A percentile compares a stretch with the other conserved stretches of the same genome.
phyloP scores from a whole-genome alignment of 2,329 filamentous ascomycete species.

The Colletotrichum gloeosporioides region DNA sequence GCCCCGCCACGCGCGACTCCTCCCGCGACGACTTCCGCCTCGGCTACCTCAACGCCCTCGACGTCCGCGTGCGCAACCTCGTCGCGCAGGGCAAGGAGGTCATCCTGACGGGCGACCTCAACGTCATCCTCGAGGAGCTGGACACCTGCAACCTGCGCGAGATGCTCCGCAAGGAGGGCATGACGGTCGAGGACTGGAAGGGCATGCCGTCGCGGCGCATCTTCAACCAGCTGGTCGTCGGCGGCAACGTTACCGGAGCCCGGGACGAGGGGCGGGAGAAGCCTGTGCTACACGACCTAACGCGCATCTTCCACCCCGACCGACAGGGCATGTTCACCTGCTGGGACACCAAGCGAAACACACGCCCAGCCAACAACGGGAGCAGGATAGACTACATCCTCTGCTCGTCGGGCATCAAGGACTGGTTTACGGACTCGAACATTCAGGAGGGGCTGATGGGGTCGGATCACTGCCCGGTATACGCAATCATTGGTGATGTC shows the following conservation, averaged over 20 bases:
- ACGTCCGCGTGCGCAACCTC: conserved; percentile 85
- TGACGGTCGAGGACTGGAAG: conserved; percentile 75
- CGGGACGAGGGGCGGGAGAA: conserved; percentile 73
- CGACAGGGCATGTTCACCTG: conserved; percentile 94
- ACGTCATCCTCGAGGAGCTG: conserved; percentile 72
- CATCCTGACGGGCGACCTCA: conserved; percentile 86
- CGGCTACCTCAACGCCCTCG: conserved; percentile 80
- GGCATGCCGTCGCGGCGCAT: conserved; percentile 74
- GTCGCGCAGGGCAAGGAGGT: conserved; percentile 82
- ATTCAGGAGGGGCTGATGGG: conserved; percentile 95
- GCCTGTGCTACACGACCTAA: conserved; percentile 83
- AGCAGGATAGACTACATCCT: conserved; percentile 93
- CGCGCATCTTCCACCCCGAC: conserved; percentile 79
- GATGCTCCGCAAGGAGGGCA: conserved; percentile 70
- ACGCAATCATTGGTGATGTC: conserved; percentile 71
- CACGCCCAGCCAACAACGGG: conserved; percentile 93
- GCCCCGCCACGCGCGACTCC: conserved; percentile 87
- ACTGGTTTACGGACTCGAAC: conserved; percentile 80
- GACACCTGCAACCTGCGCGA: conserved; percentile 81
- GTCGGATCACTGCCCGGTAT: conserved; percentile 96
- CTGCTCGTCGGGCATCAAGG: conserved; percentile 77
- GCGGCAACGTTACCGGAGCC: conserved; percentile 69
- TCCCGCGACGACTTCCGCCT: conserved; percentile 82
- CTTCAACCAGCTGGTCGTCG: conserved; percentile 85
- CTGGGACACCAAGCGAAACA: conserved; percentile 94